phyloP scores from a whole-genome alignment of 371 early-diverging fungal species.

The Apophysomyces variabilis region DNA sequence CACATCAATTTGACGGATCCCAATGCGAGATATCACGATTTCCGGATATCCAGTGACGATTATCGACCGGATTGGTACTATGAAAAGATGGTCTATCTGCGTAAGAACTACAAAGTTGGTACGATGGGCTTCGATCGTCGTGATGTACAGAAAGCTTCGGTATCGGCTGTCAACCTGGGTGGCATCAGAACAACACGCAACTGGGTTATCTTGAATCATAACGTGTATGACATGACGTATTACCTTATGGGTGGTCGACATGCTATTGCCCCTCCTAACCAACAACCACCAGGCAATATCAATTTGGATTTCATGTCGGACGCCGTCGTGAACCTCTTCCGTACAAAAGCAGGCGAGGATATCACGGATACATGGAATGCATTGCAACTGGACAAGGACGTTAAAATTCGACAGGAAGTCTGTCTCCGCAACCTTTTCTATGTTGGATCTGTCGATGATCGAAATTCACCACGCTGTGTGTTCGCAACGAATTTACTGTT shows the following conservation, averaged over 20 bases:
- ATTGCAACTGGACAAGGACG: conserved; percentile 27
- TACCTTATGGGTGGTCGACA: conserved; percentile 49
- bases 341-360: conserved; percentile 60
- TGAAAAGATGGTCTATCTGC: conserved; percentile 50
- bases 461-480: conserved; percentile 75
- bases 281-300: conserved; percentile 31
- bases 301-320: conserved; percentile 48
- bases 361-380: conserved; percentile 60
- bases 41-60: conserved; percentile 30
- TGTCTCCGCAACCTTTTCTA: conserved; percentile 84
- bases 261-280: conserved; percentile 25
- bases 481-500: conserved; percentile 84
- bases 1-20: conserved; percentile 29
- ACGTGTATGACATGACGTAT: conserved; percentile 63
- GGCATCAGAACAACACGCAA: conserved; percentile 35
- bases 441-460: conserved; percentile 81
- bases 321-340: conserved; percentile 62
- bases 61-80: conserved; percentile 54
- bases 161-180: conserved; percentile 25
- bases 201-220: conserved; percentile 62
- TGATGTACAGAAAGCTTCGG: conserved; percentile 38
- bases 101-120: conserved; percentile 50
- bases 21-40: conserved; percentile 45
- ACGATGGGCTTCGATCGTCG: conserved; percentile 39
- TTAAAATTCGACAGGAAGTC: conserved; percentile 30